Evolutionary conservation across 139 green algal species (phyloP).

Genomic region (Micromonas commoda): DNA sequence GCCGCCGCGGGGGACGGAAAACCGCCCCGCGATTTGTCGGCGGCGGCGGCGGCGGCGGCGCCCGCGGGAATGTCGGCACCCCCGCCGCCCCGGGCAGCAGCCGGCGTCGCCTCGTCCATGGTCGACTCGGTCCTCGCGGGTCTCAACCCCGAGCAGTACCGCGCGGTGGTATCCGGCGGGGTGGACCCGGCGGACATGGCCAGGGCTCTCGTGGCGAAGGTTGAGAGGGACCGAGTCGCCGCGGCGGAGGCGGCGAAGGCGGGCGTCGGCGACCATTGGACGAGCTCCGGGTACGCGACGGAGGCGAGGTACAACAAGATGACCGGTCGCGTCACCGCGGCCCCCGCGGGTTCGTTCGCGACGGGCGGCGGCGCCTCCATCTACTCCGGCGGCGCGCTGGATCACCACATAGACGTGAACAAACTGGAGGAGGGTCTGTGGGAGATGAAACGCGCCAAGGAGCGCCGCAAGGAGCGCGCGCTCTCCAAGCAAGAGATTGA

Average conservation of each 20-base stretch:
- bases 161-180: background rate
- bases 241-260: too few species aligned
- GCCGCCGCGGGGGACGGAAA: background rate
- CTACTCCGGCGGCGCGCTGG: background rate
- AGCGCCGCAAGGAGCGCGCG: background rate
- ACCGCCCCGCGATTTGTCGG: too few species aligned
- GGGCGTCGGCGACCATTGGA: background rate
- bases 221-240: background rate
- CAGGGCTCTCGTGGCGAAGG: background rate
- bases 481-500: background rate
- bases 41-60: background rate
- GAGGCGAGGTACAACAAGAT: background rate
- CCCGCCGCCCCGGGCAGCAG: background rate
- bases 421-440: background rate
- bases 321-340: conserved; percentile 1
- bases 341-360: background rate
- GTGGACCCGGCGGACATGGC: conserved; percentile 7
- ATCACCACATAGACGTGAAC: conserved; percentile 9
- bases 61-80: background rate
- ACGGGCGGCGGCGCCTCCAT: background rate
- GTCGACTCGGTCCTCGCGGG: background rate
- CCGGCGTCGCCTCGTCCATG: background rate
- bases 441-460: background rate
- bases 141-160: background rate
- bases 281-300: background rate